Percentiles rank a stretch among this genome's conserved stretches.
Conservation (phyloP, 345 rosid genomes). For the Moricandia moricandioides region DNA sequence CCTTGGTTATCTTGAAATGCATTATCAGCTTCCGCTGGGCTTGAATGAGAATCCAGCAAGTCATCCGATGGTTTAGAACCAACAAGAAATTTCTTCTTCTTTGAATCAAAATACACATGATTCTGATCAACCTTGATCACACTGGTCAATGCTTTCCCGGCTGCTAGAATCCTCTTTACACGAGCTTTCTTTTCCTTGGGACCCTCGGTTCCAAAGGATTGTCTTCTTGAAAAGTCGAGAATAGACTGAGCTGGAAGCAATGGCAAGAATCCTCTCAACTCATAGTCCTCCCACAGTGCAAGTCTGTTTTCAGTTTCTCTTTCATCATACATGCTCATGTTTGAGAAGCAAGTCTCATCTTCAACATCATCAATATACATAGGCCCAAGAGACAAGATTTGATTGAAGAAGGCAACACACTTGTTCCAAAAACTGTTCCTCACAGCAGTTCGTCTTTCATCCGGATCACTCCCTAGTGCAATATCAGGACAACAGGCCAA, state of each 20-base stretch:
- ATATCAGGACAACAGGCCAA: slow-evolving; percentile 83
- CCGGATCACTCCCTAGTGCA: slow-evolving; percentile 60
- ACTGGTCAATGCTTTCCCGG: slow-evolving; percentile 71
- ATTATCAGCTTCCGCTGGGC: slow-evolving; percentile 33
- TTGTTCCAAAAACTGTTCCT: slow-evolving; percentile 71
- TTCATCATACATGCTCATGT: slow-evolving; percentile 88
- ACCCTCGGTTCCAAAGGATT: slow-evolving; percentile 57
- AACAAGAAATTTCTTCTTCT: slow-evolving; percentile 62
- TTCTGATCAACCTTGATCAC: slow-evolving; percentile 60
- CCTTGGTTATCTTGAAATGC: slow-evolving; percentile 38
- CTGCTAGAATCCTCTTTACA: slow-evolving; percentile 73
- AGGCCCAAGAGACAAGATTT: slow-evolving; percentile 51
- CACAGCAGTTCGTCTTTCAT: slow-evolving; percentile 61
- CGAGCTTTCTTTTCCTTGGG: slow-evolving; percentile 68
- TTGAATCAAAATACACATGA: slow-evolving; percentile 64
- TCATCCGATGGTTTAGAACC: slow-evolving; percentile 60
- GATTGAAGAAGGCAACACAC: slow-evolving; percentile 65
- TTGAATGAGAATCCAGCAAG: slow-evolving; percentile 31
- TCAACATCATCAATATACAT: slow-evolving; percentile 56
- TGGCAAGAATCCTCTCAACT: slow-evolving; percentile 87
- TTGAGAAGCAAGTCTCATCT: slow-evolving; percentile 80
- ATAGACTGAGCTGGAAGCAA: slow-evolving; percentile 83
- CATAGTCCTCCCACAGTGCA: slow-evolving; percentile 94
- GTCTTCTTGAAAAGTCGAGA: slow-evolving; percentile 81
- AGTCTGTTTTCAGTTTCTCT: slow-evolving; percentile 82